Percentiles rank a stretch among this genome's conserved stretches.
Conservation (phyloP, 179 eudicot species). For the Gypsophila paniculata region DNA sequence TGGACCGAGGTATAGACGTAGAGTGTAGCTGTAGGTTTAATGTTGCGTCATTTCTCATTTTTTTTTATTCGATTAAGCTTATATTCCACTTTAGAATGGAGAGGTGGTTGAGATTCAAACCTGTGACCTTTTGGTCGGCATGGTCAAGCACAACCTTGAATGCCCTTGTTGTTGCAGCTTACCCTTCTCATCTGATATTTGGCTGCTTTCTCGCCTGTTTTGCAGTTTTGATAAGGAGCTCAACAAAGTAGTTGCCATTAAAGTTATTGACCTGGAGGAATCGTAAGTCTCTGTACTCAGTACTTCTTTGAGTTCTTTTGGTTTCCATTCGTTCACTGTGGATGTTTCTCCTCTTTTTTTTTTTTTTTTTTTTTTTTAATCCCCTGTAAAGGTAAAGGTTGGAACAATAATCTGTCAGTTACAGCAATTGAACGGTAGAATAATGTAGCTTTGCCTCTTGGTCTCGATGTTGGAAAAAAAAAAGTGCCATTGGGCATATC, state of each 20-base stretch:
- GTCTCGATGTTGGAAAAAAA: no score
- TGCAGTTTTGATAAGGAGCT: constrained; percentile 92
- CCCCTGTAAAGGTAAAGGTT: neutral
- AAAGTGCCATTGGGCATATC: no score
- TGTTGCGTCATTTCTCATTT: neutral
- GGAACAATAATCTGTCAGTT: no score
- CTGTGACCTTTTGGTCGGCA: neutral
- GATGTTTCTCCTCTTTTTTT: no score
- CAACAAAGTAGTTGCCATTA: constrained; percentile 84
- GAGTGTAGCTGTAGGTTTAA: neutral
- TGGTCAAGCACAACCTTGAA: constrained; percentile 73
- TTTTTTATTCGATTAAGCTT: no score
- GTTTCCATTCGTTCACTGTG: no score
- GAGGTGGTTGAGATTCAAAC: no score
- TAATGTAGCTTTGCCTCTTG: no score
- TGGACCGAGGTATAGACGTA: neutral
- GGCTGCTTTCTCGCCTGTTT: constrained; percentile 21
- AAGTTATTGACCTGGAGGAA: constrained; percentile 93
- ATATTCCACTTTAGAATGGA: no score
- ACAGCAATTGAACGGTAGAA: no score
- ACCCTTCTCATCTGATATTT: no score
- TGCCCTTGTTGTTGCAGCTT: constrained; percentile 5
- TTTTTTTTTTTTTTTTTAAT: no score
- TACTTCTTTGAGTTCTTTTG: neutral
- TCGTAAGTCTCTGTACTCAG: constrained; percentile 58